Percentiles rank a stretch among this genome's conserved stretches.
Evolutionary conservation across 1,284 basidiomycete genomes (phyloP).

Genomic region (Exobasidium rhododendri): DNA sequence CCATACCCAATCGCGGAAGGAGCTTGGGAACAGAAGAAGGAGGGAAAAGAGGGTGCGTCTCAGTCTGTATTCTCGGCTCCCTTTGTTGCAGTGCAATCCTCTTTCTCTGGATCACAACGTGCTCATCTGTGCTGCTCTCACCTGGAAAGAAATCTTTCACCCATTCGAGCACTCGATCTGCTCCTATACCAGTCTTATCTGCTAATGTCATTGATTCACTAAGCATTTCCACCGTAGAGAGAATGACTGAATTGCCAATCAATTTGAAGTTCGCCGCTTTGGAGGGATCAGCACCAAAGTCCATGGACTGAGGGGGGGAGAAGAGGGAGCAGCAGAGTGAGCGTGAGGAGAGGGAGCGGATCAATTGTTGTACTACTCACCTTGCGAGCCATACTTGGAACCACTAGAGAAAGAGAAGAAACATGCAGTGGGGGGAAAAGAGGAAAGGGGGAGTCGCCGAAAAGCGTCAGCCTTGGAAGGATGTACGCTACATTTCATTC

Average conservation of each 20-base stretch:
- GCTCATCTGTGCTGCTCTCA: neutral
- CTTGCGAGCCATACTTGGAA: conserved; percentile 76
- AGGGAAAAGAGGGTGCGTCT: neutral
- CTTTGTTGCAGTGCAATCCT: neutral
- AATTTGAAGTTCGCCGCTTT: conserved; percentile 72
- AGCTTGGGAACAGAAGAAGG: conserved; percentile 15
- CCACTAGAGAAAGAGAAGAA: conserved; percentile 14
- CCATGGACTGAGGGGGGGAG: conserved; percentile 63
- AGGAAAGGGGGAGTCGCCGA: neutral
- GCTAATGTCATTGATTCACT: conserved; percentile 77
- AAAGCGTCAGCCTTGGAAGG: too few species aligned
- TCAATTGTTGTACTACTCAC: too few species aligned
- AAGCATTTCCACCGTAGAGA: conserved; percentile 66
- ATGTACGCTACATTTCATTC: too few species aligned
- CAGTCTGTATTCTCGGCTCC: neutral
- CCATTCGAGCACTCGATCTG: conserved; percentile 59
- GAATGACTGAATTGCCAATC: conserved; percentile 57
- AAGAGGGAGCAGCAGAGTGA: neutral
- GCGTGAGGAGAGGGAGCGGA: neutral
- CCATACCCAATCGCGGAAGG: conserved; percentile 40
- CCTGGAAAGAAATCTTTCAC: conserved; percentile 34
- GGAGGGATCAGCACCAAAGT: conserved; percentile 67
- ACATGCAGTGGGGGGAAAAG: conserved; percentile 2
- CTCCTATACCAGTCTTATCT: conserved; percentile 76
- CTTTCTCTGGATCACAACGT: neutral